Evolutionary conservation across 805 yeast species (phyloP).

Genomic region (Ogataea paraovalis): DNA sequence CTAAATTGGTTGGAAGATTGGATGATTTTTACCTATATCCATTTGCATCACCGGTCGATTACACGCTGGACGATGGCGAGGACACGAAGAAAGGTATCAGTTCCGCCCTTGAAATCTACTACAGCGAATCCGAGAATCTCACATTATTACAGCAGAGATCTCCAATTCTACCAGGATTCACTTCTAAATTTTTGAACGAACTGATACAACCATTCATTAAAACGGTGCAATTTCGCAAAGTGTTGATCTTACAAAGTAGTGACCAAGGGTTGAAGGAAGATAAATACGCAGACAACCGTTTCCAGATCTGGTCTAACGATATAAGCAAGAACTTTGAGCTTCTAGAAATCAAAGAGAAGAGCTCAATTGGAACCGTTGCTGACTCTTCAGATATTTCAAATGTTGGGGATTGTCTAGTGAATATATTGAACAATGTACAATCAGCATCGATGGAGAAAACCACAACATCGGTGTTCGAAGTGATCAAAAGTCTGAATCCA

Average conservation of each 20-base stretch:
- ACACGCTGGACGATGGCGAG: constrained; percentile 13
- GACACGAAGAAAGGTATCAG: constrained; percentile 21
- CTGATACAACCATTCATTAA: constrained; percentile 48
- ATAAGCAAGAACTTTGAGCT: constrained; percentile 18
- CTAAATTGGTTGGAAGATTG: constrained; percentile 49
- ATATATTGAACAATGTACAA: background rate
- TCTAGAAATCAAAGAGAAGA: constrained; percentile 13
- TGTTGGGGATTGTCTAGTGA: constrained; percentile 5
- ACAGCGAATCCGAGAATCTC: constrained; percentile 35
- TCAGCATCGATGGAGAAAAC: background rate
- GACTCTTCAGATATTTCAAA: constrained; percentile 14
- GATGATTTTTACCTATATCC: constrained; percentile 69
- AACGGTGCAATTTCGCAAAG: constrained; percentile 36
- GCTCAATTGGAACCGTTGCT: constrained; percentile 6
- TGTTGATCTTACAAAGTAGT: constrained; percentile 65
- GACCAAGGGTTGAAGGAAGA: constrained; percentile 50
- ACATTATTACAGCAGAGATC: constrained; percentile 78
- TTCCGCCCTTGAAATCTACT: constrained; percentile 65
- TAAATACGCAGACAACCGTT: constrained; percentile 9
- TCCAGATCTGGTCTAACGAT: constrained; percentile 24
- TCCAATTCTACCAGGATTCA: constrained; percentile 70
- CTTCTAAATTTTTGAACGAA: constrained; percentile 46
- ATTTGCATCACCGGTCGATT: constrained; percentile 77
- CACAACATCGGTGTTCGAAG: background rate
- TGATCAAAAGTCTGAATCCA: background rate